Percentiles rank a stretch among this genome's conserved stretches.
Evolutionary conservation across 2,329 filamentous ascomycete species (phyloP).

Genomic region (Cordyceps fumosorosea): DNA sequence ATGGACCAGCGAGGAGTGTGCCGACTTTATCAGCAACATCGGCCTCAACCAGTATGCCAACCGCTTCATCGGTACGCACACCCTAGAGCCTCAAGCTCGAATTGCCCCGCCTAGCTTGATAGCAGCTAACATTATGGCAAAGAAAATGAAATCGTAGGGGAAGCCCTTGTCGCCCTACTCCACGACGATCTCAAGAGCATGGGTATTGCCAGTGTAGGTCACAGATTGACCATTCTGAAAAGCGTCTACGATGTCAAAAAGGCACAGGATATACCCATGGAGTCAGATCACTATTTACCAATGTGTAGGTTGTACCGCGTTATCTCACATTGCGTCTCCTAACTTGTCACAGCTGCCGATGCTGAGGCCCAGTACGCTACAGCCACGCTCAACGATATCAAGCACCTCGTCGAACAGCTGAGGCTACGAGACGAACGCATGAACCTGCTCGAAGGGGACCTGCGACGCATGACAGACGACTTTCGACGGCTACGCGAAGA

Average conservation of each 20-base stretch:
- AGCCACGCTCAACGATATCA: constrained; percentile 89
- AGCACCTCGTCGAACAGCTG: constrained; percentile 82
- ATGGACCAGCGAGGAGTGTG: constrained; percentile 82
- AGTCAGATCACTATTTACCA: constrained; percentile 89
- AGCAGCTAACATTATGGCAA: constrained; percentile 11
- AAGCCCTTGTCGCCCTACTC: constrained; percentile 79
- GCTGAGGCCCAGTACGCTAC: constrained; percentile 77
- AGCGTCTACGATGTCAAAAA: constrained; percentile 95
- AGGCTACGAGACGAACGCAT: constrained; percentile 87
- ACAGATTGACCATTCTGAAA: constrained; percentile 90
- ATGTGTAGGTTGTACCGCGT: constrained; percentile 56
- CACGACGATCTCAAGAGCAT: constrained; percentile 95
- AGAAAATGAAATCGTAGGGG: constrained; percentile 94
- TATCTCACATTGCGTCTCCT: background rate
- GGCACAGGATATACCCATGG: constrained; percentile 83
- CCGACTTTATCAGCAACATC: constrained; percentile 76
- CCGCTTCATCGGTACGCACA: constrained; percentile 67
- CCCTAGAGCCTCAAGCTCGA: background rate
- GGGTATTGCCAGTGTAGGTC: constrained; percentile 86
- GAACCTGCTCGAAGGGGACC: constrained; percentile 71
- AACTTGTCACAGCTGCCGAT: constrained; percentile 63
- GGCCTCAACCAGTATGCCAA: constrained; percentile 79
- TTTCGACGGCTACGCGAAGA: constrained; percentile 86
- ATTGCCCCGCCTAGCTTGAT: background rate
- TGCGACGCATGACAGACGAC: constrained; percentile 79